Base-by-base conservation (phyloP, 2,329 filamentous ascomycete genomes). In the Botrytis pseudocinerea region DNA sequence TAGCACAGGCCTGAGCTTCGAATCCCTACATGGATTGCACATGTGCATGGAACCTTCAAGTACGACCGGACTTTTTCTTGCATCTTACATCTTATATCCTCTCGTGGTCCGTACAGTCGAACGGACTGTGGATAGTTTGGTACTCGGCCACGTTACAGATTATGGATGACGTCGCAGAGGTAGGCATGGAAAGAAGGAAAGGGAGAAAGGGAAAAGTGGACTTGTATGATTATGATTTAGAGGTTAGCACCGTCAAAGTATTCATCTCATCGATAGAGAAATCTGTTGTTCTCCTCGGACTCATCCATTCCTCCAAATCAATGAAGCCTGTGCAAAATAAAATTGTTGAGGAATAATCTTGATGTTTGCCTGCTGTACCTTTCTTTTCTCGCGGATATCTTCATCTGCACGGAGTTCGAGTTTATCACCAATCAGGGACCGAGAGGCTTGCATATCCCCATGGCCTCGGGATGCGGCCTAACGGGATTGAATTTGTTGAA, bases 401-500 rank as follows among this genome's bases (percentile, higher is more conserved):
- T 68, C 65, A 54, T 68, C 48, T 42, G 65, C 48, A 57, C 35
- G n/a, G 35, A 48, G 35, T 32, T 57, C n/a, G 65, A 57, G 35
- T 28, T 25, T 18, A 25, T 8, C 16, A 12, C 65, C 65, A 68
- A 57, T 68, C 48, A 68, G 40, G 18, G 48, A 40, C 25, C 32
- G 10, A n/a, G 28, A 25, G 46, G 25, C 18, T n/a, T 57, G 64
- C 48, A 28, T 42, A 14, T 32, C 48, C 28, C 48, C 35, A 68
- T 8, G 35, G 38, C 18, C 64, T 68, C 35, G 48, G 48, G 48
- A 68, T 68, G 64, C 35, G 64, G 28, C 64, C 64, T 68, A 16
- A 68, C 25, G 48, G 46, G 35, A 42, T 68, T 68, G 48, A 57
- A 42, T 68, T 32, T 68, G 64, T 38, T 66, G 9, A 40, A 66